Evolutionary conservation across 495 filamentous ascomycete genomes (phyloP).

Genomic region (Aspergillus incahuasiensis): DNA sequence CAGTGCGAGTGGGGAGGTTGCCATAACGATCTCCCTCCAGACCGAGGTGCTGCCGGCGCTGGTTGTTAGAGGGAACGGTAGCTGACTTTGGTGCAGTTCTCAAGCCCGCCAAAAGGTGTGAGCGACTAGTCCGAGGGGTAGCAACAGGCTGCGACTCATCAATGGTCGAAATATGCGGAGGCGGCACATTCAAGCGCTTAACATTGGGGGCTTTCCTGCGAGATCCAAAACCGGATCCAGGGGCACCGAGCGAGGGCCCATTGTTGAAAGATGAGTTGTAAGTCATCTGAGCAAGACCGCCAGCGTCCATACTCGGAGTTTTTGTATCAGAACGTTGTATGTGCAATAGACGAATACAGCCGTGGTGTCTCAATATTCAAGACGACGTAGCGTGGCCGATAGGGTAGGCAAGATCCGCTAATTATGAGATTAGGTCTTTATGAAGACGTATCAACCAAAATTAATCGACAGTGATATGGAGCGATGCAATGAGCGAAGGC

Average conservation of each 20-base stretch:
- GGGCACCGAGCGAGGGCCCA: conserved; percentile 63
- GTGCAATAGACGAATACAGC: conserved; percentile 31
- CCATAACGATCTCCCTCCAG: conserved; percentile 45
- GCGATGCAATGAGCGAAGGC: conserved; percentile 17
- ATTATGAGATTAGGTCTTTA: conserved; percentile 37
- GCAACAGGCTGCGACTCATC: conserved; percentile 56
- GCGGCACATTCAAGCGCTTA: conserved; percentile 72
- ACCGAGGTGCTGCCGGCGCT: conserved; percentile 46
- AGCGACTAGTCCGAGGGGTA: conserved; percentile 90
- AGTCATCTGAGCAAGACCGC: conserved; percentile 99
- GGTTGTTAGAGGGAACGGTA: conserved; percentile 60
- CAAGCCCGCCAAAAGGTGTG: conserved; percentile 87
- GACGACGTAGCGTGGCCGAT: conserved; percentile 25
- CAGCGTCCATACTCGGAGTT: conserved; percentile 82
- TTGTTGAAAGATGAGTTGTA: conserved; percentile 70
- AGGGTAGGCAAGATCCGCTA: conserved; percentile 22
- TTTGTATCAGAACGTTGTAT: conserved; percentile 31
- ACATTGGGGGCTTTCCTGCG: conserved; percentile 75
- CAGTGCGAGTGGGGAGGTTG: conserved; percentile 31
- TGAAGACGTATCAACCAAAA: conserved; percentile 1
- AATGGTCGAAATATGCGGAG: conserved; percentile 58
- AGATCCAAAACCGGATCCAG: conserved; percentile 75
- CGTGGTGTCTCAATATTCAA: conserved; percentile 16
- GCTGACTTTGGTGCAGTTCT: conserved; percentile 90
- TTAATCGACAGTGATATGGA: conserved; percentile 12